Base-by-base conservation (phyloP, 225 moss, liverwort and hornwort genomes). In the Rhytidiadelphus loreus region DNA sequence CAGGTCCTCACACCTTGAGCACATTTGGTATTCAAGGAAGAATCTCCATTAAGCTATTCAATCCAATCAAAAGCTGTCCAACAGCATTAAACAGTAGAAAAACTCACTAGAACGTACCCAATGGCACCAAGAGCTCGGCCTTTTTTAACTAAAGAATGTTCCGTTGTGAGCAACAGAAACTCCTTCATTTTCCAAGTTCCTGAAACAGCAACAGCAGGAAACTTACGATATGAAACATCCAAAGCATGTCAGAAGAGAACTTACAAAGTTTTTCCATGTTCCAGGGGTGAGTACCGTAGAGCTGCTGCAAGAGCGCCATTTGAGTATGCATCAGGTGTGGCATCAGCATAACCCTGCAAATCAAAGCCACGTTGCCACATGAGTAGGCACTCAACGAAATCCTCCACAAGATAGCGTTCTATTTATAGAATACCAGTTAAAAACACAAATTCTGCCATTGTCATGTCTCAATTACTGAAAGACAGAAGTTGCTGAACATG, bases 291-390 rank as follows among this genome's bases (percentile, higher is more conserved):
- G 72, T 94, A 93, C 43, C 82, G 84, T 72, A 95, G 92, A 88
- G 93, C 92, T 86, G 94, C 93, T 63, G 89, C 91, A 69, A 96
- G 85, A 86, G 94, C 91, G 62, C 87, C 88, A 82, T 95, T 96
- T 50, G 93, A 91, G 75, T 69, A 23, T 7, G 88, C 92, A 88
- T 72, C 86, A 73, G 92, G 84, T 77, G 88, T 91, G 66, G 90
- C 95, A 93, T 94, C 83, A 96, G 91, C 95, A 61, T 95, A 50
- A 97, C 80, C 91, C 96, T 97, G 93, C 90, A 53, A n/a, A n/a
- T n/a, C n/a, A n/a, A n/a, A n/a, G n/a, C n/a, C n/a, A n/a, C n/a
- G n/a, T n/a, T n/a, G n/a, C n/a, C 64, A 55, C 80, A 44, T 69
- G 48, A 23, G 32, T 65, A 37, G 81, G 76, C 65, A 88, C 50